These are phyloP conservation scores for Pouteria campechiana DNA, from an alignment of 179 eudicot species.

Conservation along the genomic window DNA sequence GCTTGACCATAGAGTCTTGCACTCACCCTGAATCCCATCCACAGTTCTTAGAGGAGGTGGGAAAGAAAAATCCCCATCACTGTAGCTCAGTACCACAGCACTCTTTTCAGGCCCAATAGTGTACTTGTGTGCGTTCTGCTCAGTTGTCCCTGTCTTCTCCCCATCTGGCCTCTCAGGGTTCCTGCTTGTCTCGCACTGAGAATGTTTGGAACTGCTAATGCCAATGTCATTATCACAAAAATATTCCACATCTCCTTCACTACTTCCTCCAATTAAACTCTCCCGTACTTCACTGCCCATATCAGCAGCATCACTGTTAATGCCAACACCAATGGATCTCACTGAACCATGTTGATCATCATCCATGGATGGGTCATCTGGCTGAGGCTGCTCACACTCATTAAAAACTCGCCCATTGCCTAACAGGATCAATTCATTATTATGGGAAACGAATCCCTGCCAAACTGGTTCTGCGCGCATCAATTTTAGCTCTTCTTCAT, in stretches of 20 bases:
- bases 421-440: constrained; percentile 7
- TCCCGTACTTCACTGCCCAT: constrained; percentile 10
- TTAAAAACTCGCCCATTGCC: constrained; percentile 5
- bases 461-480: constrained; percentile 14
- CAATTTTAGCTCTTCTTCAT: constrained; percentile 8
- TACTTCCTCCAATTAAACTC: constrained; percentile 11
- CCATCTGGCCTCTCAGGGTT: constrained; percentile 2
- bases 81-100: not conserved
- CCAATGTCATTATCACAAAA: constrained; percentile 5
- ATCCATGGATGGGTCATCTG: constrained; percentile 2
- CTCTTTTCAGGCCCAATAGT: not conserved
- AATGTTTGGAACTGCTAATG: not conserved
- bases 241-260: constrained; percentile 8
- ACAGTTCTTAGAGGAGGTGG: constrained; percentile 1
- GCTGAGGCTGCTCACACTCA: constrained; percentile 4
- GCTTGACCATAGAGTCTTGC: constrained; percentile 5
- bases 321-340: constrained; percentile 9
- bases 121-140: not conserved
- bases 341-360: constrained; percentile 10
- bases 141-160: not conserved
- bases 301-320: constrained; percentile 5
- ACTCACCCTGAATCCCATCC: constrained; percentile 2
- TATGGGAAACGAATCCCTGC: constrained; percentile 12
- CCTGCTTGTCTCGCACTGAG: not conserved
- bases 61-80: constrained; percentile 6